A percentile compares a stretch with the other conserved stretches of the same genome.
These are phyloP conservation scores for Agaricus subrufescens DNA, from an alignment of 768 basidiomycete genomes.

Conservation along the genomic window DNA sequence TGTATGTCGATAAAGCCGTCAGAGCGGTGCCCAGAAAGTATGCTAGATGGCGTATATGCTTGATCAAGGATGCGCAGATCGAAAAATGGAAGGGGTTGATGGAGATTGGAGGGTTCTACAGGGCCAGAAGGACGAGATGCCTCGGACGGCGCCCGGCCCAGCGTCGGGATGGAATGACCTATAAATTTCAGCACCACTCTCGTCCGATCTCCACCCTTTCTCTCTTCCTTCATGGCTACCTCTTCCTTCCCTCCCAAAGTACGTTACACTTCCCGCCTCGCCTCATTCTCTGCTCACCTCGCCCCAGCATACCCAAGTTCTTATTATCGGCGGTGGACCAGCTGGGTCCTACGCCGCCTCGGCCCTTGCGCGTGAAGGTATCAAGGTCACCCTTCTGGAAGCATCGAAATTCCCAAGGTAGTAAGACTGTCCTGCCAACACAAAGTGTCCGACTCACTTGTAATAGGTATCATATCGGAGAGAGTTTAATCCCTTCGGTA, in stretches of 20 bases:
- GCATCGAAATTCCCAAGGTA: constrained; percentile 50
- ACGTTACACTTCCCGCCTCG: constrained; percentile 1
- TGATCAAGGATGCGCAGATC: constrained; percentile 7
- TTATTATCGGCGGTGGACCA: constrained; percentile 50
- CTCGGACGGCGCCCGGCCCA: constrained; percentile 9
- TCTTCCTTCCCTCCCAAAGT: constrained; percentile 28
- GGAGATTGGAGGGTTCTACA: constrained; percentile 11
- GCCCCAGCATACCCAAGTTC: constrained; percentile 35
- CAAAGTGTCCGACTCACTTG: not conserved
- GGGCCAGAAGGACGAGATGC: constrained; percentile 7
- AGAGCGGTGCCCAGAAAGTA: not conserved
- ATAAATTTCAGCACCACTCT: constrained; percentile 6
- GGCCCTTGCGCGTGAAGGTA: constrained; percentile 50
- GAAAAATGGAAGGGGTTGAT: constrained; percentile 9
- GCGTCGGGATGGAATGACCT: constrained; percentile 9
- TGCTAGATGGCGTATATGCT: constrained; percentile 5
- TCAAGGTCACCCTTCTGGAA: constrained; percentile 50
- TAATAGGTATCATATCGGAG: constrained; percentile 51
- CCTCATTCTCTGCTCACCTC: not conserved
- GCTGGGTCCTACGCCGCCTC: constrained; percentile 54
- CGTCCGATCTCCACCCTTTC: constrained; percentile 14
- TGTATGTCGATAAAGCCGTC: constrained; percentile 1
- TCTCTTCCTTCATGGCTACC: constrained; percentile 20
- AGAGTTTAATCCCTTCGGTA: constrained; percentile 56
- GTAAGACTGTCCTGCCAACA: not conserved